Percentiles rank a stretch among this genome's conserved stretches.
Evolutionary conservation across 805 yeast genomes (phyloP).

Genomic region (Zygoascus flipseniorum): DNA sequence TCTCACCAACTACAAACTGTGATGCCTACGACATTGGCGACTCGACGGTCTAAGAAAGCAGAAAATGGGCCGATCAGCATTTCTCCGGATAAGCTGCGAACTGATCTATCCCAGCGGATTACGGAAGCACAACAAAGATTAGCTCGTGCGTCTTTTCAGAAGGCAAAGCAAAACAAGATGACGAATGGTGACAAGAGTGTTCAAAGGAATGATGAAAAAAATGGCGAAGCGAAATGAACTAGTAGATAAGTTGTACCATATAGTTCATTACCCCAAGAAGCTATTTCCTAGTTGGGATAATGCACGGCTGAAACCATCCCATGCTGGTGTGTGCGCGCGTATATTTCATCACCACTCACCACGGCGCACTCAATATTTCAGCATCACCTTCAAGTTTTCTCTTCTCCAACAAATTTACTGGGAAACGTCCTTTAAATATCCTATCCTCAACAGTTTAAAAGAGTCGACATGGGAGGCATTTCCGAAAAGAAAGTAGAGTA

Average conservation of each 20-base stretch:
- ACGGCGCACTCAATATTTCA: not conserved
- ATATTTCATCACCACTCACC: not conserved
- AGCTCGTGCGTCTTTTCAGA: too few relatives aligned
- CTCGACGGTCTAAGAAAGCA: too few relatives aligned
- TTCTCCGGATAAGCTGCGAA: too few relatives aligned
- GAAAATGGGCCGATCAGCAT: too few relatives aligned
- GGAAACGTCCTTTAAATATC: constrained; percentile 29
- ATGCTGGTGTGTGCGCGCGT: not conserved
- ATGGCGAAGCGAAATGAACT: too few relatives aligned
- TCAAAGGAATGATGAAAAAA: too few relatives aligned
- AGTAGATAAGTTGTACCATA: too few relatives aligned
- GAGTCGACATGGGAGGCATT: constrained; percentile 99
- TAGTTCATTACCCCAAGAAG: too few relatives aligned
- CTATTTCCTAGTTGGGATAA: not conserved
- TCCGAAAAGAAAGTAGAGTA: constrained; percentile 96
- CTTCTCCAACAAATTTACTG: not conserved
- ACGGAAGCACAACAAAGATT: too few relatives aligned
- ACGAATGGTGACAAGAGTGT: too few relatives aligned
- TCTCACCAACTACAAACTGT: not conserved
- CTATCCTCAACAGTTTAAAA: constrained; percentile 24
- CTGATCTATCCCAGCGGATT: too few relatives aligned
- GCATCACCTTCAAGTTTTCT: not conserved
- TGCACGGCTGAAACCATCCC: not conserved
- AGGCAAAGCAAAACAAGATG: too few relatives aligned
- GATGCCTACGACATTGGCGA: not conserved